Base-by-base conservation (phyloP, 2,329 filamentous ascomycete genomes). In the Scorias spongiosa region DNA sequence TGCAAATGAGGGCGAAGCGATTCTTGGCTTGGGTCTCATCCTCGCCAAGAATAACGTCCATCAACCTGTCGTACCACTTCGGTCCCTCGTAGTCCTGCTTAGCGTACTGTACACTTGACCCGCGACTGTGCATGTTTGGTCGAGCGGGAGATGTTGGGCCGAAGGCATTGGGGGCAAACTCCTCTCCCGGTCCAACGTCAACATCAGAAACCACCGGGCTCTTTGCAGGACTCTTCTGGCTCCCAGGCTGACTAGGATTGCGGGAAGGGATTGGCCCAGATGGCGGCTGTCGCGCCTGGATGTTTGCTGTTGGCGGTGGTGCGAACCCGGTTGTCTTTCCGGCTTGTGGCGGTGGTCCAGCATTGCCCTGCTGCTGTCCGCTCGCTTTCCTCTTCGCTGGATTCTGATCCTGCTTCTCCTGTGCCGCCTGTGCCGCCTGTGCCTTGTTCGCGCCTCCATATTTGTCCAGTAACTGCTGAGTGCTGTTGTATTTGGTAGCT, bases 401-500 rank as follows among this genome's bases (percentile, higher is more conserved):
- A 32, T 34, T 14, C 30, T 42, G 43, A 30, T 12, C 30, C 30
- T 47, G 42, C 41, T 51, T 52, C 45, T 57, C 54, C 29, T 48
- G 49, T 38, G 52, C 48, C 66, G 54, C 71, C 66, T 48, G 60
- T 46, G 40, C 40, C 17, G 80, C 76, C 15, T 71, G 68, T 7
- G 20, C 20, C 20, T 26, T 26, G 20, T 26, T 26, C 7, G 20
- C 20, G 9, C 78, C 83, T 30, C 87, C 88, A 61, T 98, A 98
- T 57, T 96, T 98, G 57, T 96, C 85, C 10, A 98, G 75, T 47
- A 98, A 66, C 59, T 95, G 79, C 57, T 93, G 78, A 1, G 91
- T 98, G 29, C 88, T 91, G 63, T 96, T 85, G 66, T 95, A 98
- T 62, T 84, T 94, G 29, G 91, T 98, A 20, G 88, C 88, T 46